Evolutionary conservation across 345 rosid species (phyloP), one percentile per base, ranked within the genome.

Genomic region (Pseudoturritis turrita): DNA sequence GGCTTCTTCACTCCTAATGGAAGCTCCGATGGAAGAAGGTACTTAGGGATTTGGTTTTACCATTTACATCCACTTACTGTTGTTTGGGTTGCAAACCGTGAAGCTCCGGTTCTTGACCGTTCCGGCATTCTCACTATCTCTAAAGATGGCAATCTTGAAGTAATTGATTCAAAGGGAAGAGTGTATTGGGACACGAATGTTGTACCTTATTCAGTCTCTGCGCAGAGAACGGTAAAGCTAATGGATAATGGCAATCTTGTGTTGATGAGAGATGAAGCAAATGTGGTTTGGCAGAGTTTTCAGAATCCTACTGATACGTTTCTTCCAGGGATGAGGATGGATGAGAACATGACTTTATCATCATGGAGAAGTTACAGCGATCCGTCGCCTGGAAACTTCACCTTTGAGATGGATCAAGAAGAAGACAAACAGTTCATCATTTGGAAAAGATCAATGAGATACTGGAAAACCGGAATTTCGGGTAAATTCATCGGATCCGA

Each of bases 321-420:
- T 74, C 83, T 87, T 59, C 81, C 84, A 8, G 88, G 90, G 39
- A 87, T 87, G 92, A 80, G 29, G 41, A 81, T 88, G 82, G 62
- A 70, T 55, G 72, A 62, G 43, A 56, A 73, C 2, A 23, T 79
- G 54, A 62, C 50, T 1, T 55, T 87, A 46, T 75, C 77, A 74
- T 88, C 92, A 6, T 90, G 95, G 92, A 74, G 50, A 56, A 78
- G 83, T 49, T 23, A 10, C 19, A 66, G 76, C 40, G 87, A 90
- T 47, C 97, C 97, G 4, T 64, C 83, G 10, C 72, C 78, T n/a
- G 95, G 96, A 45, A 73, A 80, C 74, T 90, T 81, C 77, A 76
- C 79, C 1, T 88, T 88, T 52, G 67, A 73, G 73, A 54, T 33
- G 21, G 80, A 66, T 71, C 81, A 77, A 72, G 86, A 81, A 62